phyloP scores from a whole-genome alignment of 2,329 filamentous ascomycete species.

The Zelopaecilomyces penicillatus region DNA sequence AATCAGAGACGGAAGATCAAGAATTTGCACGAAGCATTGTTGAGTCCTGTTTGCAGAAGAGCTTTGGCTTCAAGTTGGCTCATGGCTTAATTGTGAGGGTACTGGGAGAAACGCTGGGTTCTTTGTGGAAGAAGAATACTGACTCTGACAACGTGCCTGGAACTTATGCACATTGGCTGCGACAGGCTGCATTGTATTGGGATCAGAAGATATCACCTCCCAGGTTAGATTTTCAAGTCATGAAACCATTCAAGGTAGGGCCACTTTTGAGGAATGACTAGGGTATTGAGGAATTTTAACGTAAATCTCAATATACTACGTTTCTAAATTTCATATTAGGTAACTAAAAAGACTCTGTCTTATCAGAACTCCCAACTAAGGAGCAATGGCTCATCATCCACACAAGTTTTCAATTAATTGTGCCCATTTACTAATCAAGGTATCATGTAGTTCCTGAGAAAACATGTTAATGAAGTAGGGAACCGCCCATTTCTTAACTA shows the following conservation, averaged over 20 bases:
- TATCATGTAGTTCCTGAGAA: too few species aligned
- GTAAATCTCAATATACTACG: too few species aligned
- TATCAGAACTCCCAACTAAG: too few species aligned
- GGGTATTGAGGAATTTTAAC: not conserved
- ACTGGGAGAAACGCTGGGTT: conserved; percentile 41
- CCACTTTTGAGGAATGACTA: conserved; percentile 6
- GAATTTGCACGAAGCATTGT: conserved; percentile 40
- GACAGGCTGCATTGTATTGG: conserved; percentile 41
- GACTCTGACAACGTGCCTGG: conserved; percentile 40
- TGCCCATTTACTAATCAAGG: too few species aligned
- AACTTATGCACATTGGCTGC: conserved; percentile 47
- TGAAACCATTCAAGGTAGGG: conserved; percentile 32
- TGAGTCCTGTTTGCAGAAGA: conserved; percentile 38
- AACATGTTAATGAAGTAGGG: too few species aligned
- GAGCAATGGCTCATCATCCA: too few species aligned
- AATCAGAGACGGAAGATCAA: conserved; percentile 31
- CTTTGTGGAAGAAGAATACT: conserved; percentile 41
- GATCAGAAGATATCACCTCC: conserved; percentile 32
- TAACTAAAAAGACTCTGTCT: too few species aligned
- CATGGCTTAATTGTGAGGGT: conserved; percentile 45
- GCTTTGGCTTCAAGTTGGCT: conserved; percentile 48
- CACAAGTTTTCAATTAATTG: too few species aligned
- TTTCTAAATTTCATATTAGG: too few species aligned
- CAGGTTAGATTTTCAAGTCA: conserved; percentile 22
- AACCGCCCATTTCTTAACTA: too few species aligned